Base-by-base conservation (phyloP, 441 rosid genomes). In the Pelargonium citronellum region DNA sequence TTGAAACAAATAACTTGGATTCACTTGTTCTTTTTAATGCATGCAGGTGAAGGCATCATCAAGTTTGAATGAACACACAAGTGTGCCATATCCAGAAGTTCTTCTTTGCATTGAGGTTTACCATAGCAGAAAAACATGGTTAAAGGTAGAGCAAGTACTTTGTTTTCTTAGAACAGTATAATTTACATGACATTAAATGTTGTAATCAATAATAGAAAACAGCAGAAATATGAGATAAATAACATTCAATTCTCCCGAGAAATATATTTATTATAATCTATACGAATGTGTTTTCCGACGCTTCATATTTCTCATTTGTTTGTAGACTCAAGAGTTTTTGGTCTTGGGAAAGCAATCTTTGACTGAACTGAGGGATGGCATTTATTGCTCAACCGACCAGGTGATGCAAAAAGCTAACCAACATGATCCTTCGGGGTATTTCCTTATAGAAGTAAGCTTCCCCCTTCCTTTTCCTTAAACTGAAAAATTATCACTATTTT, bases 391-490 rank as follows among this genome's bases (percentile, higher is more conserved):
- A 75, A 86, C 89, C 10, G 94, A 91, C 77, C 88, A 87, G 69
- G 75, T 84, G 80, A 91, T 87, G 99, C 81, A 76, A 70, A 91
- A 83, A 82, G 89, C 96, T 44, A 87, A 82, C 49, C 75, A 46
- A 67, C 75, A 86, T 34, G 90, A 89, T 83, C 90, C 89, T 43
- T 94, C 96, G 41, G 97, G 97, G 72, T 95, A 87, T 83, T 91
- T 95, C 77, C 89, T 91, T 73, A 82, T 94, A 72, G 96, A 91
- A 81, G 98, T 89, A 79, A 77, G 84, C 15, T 65, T 68, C 22
- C 1, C 63, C 61, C 13, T 7, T 17, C 19, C 5, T n/a, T 55
- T 70, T 65, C 43, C 55, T 49, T 67, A 43, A 9, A 30, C 66
- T 30, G 22, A 30, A 61, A 51, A 27, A 64, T 24, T 44, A 64